phyloP scores from a whole-genome alignment of 2,329 filamentous ascomycete genomes.

The Fusarium humuli region DNA sequence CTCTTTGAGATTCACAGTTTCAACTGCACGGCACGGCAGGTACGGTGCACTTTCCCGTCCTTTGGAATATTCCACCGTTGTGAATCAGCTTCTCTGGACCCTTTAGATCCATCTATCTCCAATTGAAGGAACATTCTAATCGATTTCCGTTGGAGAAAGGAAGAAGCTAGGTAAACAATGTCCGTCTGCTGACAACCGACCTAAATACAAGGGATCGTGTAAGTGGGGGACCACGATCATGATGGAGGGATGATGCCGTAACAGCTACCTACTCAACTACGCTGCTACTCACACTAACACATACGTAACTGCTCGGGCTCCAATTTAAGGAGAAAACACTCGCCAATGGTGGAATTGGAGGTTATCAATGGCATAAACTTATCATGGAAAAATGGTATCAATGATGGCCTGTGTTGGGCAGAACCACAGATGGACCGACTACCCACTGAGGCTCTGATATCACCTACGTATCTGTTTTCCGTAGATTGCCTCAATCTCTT shows the following conservation, averaged over 20 bases:
- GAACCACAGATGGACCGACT: conserved; percentile 35
- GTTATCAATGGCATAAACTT: not conserved
- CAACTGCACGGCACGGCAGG: conserved; percentile 23
- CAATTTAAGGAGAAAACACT: conserved; percentile 8
- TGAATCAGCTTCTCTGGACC: not conserved
- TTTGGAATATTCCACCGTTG: not conserved
- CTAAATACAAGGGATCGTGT: conserved; percentile 11
- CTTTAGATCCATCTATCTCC: conserved; percentile 5
- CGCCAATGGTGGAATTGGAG: conserved; percentile 11
- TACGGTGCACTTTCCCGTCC: conserved; percentile 30
- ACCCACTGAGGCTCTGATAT: conserved; percentile 23
- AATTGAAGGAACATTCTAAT: conserved; percentile 7
- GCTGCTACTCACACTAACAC: not conserved
- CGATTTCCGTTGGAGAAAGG: conserved; percentile 19
- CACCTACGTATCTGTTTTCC: not conserved
- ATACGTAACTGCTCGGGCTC: conserved; percentile 5
- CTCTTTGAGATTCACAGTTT: conserved; percentile 7
- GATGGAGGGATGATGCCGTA: conserved; percentile 29
- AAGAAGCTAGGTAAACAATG: conserved; percentile 17
- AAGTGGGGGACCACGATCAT: conserved; percentile 26
- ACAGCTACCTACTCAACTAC: conserved; percentile 15
- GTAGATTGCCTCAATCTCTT: conserved; percentile 18
- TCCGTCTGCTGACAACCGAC: conserved; percentile 9
- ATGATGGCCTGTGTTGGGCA: conserved; percentile 5
- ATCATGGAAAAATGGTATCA: not conserved